Base-by-base conservation (phyloP, 495 filamentous ascomycete species). In the Pseudevernia furfuracea region DNA sequence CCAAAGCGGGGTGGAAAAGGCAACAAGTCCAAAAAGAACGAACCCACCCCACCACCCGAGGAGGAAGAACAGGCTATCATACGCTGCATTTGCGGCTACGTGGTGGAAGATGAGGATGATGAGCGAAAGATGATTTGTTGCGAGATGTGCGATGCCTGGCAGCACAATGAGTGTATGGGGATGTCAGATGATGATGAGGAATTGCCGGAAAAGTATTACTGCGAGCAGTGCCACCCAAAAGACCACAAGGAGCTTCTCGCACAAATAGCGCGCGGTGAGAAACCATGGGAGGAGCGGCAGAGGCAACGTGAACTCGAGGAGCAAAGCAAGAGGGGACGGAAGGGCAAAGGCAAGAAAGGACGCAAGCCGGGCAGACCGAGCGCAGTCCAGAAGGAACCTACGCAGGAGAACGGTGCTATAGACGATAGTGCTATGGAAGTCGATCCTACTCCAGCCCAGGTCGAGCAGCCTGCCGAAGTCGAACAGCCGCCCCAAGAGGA, bases 91-190 rank as follows among this genome's bases (percentile, higher is more conserved):
- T 98, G 94, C 72, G 93, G 94, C 67, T 87, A 91, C 64, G 86
- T 85, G 58, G 87, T 90, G 67, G 90, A 95, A 68, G 88, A 92
- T 65, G 86, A 87, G 66, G 89, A 89, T 69, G 85, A 89, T 65
- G 86, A 89, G 57, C 83, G 87, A 43, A 85, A 91, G 69, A 92
- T 95, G 73, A 95, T 97, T 70, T 87, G 88, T 69, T 98, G 94
- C 76, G 94, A 98, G 70, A 82, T 79, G 41, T 98, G 94, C 71
- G 84, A 84, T 36, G 91, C 87, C 56, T 98, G 94, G 94, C 94
- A 98, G 74, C 94, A 98, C 73, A 96, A 95, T 70, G 85, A 92
- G 67, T 98, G 94, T 73, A 91, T 98, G 84, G 91, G 89, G 36
- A 80, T 96, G 65, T 85, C 85, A 64, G 87, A 90, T 67, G 86